These are phyloP conservation scores for Chamaenerion angustifolium DNA, from an alignment of 345 rosid genomes.

Conservation along the genomic window DNA sequence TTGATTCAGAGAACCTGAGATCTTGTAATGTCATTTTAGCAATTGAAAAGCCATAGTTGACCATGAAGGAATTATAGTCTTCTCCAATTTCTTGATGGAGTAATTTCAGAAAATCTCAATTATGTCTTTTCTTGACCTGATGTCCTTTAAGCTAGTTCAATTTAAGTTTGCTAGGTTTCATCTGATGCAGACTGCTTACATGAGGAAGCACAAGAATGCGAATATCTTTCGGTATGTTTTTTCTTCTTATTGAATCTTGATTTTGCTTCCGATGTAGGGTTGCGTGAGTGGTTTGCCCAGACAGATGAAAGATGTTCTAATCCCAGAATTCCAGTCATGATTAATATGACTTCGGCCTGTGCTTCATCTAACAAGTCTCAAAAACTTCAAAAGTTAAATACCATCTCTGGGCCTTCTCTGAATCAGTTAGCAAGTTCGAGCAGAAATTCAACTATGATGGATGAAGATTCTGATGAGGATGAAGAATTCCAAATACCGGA, in stretches of 20 bases:
- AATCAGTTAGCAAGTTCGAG: constrained; percentile 52
- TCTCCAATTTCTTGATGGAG: too few species aligned
- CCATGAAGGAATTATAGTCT: too few species aligned
- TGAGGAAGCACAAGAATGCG: too few species aligned
- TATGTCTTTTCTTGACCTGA: too few species aligned
- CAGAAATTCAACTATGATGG: constrained; percentile 64
- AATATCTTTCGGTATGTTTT: background rate
- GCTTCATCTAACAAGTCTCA: constrained; percentile 31
- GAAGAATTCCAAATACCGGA: constrained; percentile 86
- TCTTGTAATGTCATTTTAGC: too few species aligned
- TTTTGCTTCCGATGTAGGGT: constrained; percentile 29
- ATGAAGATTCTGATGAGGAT: constrained; percentile 89
- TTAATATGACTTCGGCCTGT: constrained; percentile 82
- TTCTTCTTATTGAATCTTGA: background rate
- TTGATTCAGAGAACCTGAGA: too few species aligned
- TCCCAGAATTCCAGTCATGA: constrained; percentile 94
- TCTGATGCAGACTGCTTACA: too few species aligned
- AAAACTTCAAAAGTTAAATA: constrained; percentile 34
- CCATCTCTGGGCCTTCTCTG: constrained; percentile 35
- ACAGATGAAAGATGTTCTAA: constrained; percentile 90
- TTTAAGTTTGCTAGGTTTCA: too few species aligned
- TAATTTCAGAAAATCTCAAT: too few species aligned
- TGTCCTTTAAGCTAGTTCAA: too few species aligned
- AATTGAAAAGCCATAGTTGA: too few species aligned
- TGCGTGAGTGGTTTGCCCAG: constrained; percentile 95